Conservation (phyloP, 345 rosid species). For the Clarkia xantiana region DNA sequence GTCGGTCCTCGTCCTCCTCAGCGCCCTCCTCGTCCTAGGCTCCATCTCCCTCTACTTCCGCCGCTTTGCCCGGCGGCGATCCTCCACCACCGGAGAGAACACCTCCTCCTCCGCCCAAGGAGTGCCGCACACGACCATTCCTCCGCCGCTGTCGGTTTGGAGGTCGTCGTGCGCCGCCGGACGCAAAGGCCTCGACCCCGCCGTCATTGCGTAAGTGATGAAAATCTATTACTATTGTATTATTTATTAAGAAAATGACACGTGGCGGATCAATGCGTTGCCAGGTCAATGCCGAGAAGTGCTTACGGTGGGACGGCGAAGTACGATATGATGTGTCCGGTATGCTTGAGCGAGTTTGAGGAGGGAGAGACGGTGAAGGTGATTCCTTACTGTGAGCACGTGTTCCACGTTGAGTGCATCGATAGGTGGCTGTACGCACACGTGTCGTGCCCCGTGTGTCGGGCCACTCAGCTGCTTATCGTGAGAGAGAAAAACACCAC, state of each 20-base stretch:
- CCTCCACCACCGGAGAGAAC: conserved; percentile 1
- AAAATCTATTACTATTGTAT: background rate
- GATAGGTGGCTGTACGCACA: conserved; percentile 32
- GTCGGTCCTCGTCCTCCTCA: conserved; percentile 30
- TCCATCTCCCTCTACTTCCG: conserved; percentile 46
- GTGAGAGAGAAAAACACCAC: background rate
- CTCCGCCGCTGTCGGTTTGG: background rate
- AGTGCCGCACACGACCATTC: background rate
- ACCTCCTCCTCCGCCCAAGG: conserved; percentile 3
- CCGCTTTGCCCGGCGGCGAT: conserved; percentile 13
- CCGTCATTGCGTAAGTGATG: conserved; percentile 5
- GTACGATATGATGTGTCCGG: conserved; percentile 32
- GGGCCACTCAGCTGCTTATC: conserved; percentile 26
- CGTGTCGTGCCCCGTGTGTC: conserved; percentile 47
- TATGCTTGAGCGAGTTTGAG: conserved; percentile 52
- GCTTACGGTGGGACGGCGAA: conserved; percentile 23
- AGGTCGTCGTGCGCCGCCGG: background rate
- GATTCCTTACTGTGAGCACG: conserved; percentile 6
- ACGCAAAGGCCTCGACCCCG: conserved; percentile 25
- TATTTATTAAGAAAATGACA: background rate
- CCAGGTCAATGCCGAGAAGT: conserved; percentile 31
- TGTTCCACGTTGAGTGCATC: conserved; percentile 8
- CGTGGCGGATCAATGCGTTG: background rate
- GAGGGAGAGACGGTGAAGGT: conserved; percentile 10
- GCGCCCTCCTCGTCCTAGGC: conserved; percentile 44